phyloP scores from a whole-genome alignment of 176 grass and related monocot genomes.

The Zoysia pacifica region DNA sequence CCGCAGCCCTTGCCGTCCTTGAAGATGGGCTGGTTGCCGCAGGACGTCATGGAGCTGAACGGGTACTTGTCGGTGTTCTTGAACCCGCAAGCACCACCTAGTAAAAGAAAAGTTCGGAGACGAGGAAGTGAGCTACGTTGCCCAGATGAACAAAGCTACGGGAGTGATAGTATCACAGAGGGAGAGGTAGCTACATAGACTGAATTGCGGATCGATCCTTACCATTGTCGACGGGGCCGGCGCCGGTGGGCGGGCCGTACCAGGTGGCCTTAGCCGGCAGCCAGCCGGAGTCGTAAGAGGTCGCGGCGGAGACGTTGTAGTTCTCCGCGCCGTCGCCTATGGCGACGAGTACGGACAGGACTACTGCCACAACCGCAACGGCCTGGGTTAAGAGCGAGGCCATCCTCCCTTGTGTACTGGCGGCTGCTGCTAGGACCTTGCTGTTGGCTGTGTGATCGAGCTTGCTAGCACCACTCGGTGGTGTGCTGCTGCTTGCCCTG shows the following conservation, averaged over 20 bases:
- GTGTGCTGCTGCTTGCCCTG: background rate
- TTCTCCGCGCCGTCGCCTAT: background rate
- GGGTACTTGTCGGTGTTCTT: conserved; percentile 40
- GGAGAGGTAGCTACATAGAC: too few relatives aligned
- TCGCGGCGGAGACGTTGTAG: conserved; percentile 17
- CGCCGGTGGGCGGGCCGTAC: conserved; percentile 65
- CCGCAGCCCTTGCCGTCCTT: conserved; percentile 57
- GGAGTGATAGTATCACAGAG: background rate
- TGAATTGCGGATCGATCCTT: background rate
- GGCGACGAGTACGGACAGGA: conserved; percentile 6
- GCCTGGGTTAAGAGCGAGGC: conserved; percentile 8
- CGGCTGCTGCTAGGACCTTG: background rate
- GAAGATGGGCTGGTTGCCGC: conserved; percentile 48
- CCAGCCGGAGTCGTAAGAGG: conserved; percentile 35
- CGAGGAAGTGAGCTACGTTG: background rate
- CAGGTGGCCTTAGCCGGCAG: conserved; percentile 62
- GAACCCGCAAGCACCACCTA: conserved; percentile 61
- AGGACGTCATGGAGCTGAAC: conserved; percentile 51
- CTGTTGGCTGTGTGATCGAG: background rate
- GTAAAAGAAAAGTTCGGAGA: background rate
- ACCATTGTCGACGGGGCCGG: conserved; percentile 60
- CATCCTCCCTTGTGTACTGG: conserved; percentile 12
- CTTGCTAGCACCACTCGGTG: background rate
- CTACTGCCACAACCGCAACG: conserved; percentile 7
- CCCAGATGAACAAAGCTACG: background rate